phyloP scores from a whole-genome alignment of 306 rosid genomes.

The Fragaria vesca region DNA sequence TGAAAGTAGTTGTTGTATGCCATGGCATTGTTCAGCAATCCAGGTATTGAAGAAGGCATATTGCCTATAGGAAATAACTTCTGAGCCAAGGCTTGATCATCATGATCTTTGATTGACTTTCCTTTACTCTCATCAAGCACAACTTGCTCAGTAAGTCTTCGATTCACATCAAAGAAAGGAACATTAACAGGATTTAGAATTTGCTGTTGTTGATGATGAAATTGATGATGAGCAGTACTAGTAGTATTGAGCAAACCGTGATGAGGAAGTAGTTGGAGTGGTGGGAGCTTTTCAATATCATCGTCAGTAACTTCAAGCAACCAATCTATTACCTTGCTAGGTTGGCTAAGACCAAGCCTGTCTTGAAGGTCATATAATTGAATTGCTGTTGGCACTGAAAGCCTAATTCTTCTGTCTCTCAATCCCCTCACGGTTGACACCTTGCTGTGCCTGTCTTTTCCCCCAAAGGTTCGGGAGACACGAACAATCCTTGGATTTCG shows the following conservation, averaged over 20 bases:
- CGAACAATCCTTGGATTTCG: conserved; percentile 84
- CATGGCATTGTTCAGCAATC: conserved; percentile 42
- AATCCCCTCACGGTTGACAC: conserved; percentile 82
- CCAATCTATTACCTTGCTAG: conserved; percentile 94
- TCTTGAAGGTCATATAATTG: conserved; percentile 85
- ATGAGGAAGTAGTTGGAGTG: conserved; percentile 62
- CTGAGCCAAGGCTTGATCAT: conserved; percentile 41
- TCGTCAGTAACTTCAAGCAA: conserved; percentile 56
- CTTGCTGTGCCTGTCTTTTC: conserved; percentile 95
- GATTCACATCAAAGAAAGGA: conserved; percentile 36
- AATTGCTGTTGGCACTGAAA: conserved; percentile 80
- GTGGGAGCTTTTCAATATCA: conserved; percentile 85
- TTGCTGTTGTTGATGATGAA: conserved; percentile 45
- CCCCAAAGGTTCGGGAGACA: conserved; percentile 79
- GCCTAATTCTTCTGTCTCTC: conserved; percentile 77
- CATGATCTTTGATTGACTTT: background rate
- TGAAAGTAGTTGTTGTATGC: conserved; percentile 30
- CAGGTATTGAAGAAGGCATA: conserved; percentile 35
- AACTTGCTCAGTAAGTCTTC: background rate
- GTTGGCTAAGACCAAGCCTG: conserved; percentile 68
- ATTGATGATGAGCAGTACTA: conserved; percentile 42
- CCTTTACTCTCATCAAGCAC: conserved; percentile 11
- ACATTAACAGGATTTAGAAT: conserved; percentile 34
- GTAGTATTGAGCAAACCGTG: conserved; percentile 31
- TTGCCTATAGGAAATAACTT: conserved; percentile 47